A percentile compares a stretch with the other conserved stretches of the same genome.
phyloP scores from a whole-genome alignment of 768 basidiomycete genomes.

The Leccinum incarnatum region DNA sequence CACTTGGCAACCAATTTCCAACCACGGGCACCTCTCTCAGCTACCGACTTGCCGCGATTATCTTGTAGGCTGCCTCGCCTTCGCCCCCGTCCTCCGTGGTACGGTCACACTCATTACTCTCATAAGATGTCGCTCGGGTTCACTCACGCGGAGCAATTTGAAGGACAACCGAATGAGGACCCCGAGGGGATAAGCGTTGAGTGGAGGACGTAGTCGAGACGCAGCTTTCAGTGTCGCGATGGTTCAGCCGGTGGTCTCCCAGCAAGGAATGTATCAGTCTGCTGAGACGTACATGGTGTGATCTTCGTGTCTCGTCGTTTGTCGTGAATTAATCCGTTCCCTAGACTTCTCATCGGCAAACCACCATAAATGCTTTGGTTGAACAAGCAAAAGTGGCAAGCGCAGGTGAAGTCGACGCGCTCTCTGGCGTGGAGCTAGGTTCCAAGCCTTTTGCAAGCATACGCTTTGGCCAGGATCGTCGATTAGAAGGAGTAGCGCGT shows the following conservation, averaged over 20 bases:
- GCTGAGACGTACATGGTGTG: slow-evolving; percentile 34
- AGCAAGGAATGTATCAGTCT: slow-evolving; percentile 30
- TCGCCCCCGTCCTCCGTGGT: no score
- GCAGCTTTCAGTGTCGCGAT: slow-evolving; percentile 30
- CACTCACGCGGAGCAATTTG: no score
- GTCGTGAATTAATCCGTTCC: slow-evolving; percentile 10
- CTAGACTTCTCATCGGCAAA: slow-evolving; percentile 51
- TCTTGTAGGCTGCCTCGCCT: no score
- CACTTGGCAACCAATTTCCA: no score
- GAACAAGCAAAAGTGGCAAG: slow-evolving; percentile 49
- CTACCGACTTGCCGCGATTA: no score
- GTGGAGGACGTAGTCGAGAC: no score
- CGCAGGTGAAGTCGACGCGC: slow-evolving; percentile 52
- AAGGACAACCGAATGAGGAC: no score
- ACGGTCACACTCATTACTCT: no score
- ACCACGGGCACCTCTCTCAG: no score
- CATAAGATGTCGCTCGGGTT: no score
- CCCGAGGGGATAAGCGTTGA: no score
- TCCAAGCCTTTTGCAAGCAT: slow-evolving; percentile 75
- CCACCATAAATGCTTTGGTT: slow-evolving; percentile 51
- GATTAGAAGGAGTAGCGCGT: slow-evolving; percentile 87
- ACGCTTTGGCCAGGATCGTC: slow-evolving; percentile 85
- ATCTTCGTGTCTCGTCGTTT: neutral
- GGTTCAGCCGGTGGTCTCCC: slow-evolving; percentile 30
- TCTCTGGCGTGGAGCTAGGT: slow-evolving; percentile 71